Percentiles rank a stretch among this genome's conserved stretches.
Conservation (phyloP, 257 asterid genomes). For the Rauvolfia tetraphylla region DNA sequence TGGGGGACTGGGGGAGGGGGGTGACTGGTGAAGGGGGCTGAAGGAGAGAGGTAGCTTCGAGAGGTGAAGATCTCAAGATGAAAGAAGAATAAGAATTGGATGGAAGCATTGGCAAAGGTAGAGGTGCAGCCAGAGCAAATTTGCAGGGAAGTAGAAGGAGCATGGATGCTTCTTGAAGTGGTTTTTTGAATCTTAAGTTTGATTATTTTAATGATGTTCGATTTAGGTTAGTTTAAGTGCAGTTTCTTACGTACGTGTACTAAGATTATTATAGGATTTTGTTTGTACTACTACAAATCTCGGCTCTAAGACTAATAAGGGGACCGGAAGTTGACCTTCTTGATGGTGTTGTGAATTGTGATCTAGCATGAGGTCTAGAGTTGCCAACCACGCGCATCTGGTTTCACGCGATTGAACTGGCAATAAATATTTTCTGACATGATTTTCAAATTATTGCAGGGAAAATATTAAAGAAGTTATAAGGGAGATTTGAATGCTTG, state of each 20-base stretch:
- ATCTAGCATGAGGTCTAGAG: neutral
- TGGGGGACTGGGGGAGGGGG: constrained; percentile 8
- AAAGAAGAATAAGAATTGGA: neutral
- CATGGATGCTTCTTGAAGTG: constrained; percentile 58
- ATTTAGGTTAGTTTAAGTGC: constrained; percentile 19
- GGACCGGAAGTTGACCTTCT: constrained; percentile 57
- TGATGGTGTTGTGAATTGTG: no score
- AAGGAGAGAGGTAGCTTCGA: constrained; percentile 60
- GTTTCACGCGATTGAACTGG: neutral
- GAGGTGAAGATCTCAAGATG: constrained; percentile 72
- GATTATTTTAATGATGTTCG: constrained; percentile 35
- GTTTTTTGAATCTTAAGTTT: constrained; percentile 68
- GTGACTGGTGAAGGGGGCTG: constrained; percentile 20
- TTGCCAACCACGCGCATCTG: constrained; percentile 10
- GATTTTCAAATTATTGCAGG: neutral
- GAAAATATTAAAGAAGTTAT: neutral
- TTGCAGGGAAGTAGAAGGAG: constrained; percentile 34
- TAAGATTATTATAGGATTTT: no score
- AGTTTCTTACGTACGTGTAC: no score
- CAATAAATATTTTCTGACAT: constrained; percentile 4
- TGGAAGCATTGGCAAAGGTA: constrained; percentile 17
- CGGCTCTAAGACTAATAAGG: constrained; percentile 38
- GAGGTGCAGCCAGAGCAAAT: neutral
- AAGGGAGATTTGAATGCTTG: neutral
- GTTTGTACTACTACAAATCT: constrained; percentile 37